Base-by-base conservation (phyloP, 2,329 filamentous ascomycete genomes). In the Rutstroemia sp. region DNA sequence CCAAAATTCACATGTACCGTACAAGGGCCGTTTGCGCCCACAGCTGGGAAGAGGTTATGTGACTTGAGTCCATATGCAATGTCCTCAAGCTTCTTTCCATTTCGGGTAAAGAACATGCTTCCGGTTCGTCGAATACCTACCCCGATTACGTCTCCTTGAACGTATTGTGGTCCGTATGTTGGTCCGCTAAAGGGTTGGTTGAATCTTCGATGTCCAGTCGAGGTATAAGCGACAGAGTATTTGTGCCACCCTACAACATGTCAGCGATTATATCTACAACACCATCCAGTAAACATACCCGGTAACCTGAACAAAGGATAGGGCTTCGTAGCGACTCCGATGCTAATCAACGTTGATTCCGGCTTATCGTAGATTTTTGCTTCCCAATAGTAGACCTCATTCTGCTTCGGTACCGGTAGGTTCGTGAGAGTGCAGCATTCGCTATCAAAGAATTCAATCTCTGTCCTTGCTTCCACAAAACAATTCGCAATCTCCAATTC, bases 321-420 rank as follows among this genome's bases (percentile, higher is more conserved):
- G 7, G 94, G 94, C 70, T 99, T 99, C 19, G 94, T 99, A 47
- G 89, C 88, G 78, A 99, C 88, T 63, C 94, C 94, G 65, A 99
- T 91, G 69, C 88, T 92, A 60, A 99, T 80, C 63, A 90, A 75
- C 0, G 90, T 95, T 58, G 76, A 83, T 61, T 97, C 94, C 4
- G 94, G 91, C 74, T 97, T 97, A 60, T 99, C 94, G 73, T 95
- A 99, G 53, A 99, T 87, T 77, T 99, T 99, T 56, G 92, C 89
- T 72, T 99, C 94, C 94, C 94, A 99, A 73, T 99, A 99, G 72
- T 99, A 99, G 10, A 97, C 92, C 68, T 99, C 94, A 69, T 99
- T 99, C 70, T 99, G 94, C 69, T 99, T 99, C 14, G 94, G 94
- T 7, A 99, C 90, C 0, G 94, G 94, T 42, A 99, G 74, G 67